These are phyloP conservation scores for Cytospora paraplurivora DNA, from an alignment of 2,329 filamentous ascomycete genomes.

Conservation along the genomic window DNA sequence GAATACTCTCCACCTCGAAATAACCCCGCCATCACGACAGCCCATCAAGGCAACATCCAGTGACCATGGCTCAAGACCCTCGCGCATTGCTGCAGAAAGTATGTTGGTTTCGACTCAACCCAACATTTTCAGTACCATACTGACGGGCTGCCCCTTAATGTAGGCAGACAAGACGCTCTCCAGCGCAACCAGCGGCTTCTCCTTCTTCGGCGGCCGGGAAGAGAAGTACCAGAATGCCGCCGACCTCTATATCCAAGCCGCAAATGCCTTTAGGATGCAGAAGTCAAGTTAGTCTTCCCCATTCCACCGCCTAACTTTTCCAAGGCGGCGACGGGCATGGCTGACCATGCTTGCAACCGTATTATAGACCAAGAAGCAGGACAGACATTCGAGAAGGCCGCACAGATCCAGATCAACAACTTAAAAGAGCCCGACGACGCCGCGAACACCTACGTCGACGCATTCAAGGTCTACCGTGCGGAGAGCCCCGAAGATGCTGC, in stretches of 20 bases:
- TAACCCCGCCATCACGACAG: slow-evolving; percentile 8
- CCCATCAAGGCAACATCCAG: slow-evolving; percentile 6
- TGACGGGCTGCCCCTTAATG: slow-evolving; percentile 12
- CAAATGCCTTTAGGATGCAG: slow-evolving; percentile 88
- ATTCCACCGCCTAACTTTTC: too few relatives aligned
- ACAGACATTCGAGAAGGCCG: slow-evolving; percentile 82
- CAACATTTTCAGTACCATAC: not conserved
- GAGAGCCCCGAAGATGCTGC: slow-evolving; percentile 81
- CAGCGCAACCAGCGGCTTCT: slow-evolving; percentile 78
- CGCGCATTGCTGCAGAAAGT: slow-evolving; percentile 80
- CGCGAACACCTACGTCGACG: slow-evolving; percentile 83
- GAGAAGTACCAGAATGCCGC: slow-evolving; percentile 91
- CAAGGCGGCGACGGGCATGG: not conserved
- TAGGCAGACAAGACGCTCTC: slow-evolving; percentile 85
- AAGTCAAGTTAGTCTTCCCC: slow-evolving; percentile 65
- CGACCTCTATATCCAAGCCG: slow-evolving; percentile 84
- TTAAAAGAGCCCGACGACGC: slow-evolving; percentile 92
- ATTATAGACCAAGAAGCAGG: slow-evolving; percentile 78
- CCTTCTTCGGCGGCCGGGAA: slow-evolving; percentile 81
- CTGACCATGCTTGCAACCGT: not conserved
- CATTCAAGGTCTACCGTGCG: slow-evolving; percentile 93
- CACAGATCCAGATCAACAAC: slow-evolving; percentile 75
- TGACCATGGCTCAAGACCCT: slow-evolving; percentile 72
- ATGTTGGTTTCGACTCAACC: slow-evolving; percentile 29
- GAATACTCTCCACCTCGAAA: not conserved